These are phyloP conservation scores for Melaleuca alternifolia DNA, from an alignment of 345 rosid species.

Conservation along the genomic window DNA sequence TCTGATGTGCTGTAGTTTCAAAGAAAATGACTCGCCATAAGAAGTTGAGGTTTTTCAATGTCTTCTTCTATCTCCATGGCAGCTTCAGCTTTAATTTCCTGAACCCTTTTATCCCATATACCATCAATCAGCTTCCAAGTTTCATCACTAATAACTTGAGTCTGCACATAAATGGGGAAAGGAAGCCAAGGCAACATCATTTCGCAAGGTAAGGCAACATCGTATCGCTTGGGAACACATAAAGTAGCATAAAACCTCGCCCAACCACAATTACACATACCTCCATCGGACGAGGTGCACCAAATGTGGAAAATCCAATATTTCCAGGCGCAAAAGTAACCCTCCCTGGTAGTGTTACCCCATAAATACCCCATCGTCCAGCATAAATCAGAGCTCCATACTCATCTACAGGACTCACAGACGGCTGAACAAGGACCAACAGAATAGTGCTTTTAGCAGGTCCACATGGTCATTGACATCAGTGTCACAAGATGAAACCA, in stretches of 20 bases:
- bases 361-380: slow-evolving; percentile 93
- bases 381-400: slow-evolving; percentile 83
- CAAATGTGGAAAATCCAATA: slow-evolving; percentile 84
- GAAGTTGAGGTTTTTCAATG: slow-evolving; percentile 62
- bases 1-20: slow-evolving; percentile 11
- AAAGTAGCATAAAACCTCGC: not conserved
- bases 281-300: slow-evolving; percentile 87
- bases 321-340: slow-evolving; percentile 97
- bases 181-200: not conserved
- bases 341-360: slow-evolving; percentile 79
- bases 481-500: not conserved
- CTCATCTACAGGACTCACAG: slow-evolving; percentile 65
- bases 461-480: not conserved
- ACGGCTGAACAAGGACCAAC: slow-evolving; percentile 31
- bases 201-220: not conserved
- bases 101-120: slow-evolving; percentile 66
- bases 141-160: slow-evolving; percentile 61
- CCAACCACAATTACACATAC: slow-evolving; percentile 18
- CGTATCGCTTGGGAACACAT: not conserved
- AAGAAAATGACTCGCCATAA: slow-evolving; percentile 85
- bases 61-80: slow-evolving; percentile 55
- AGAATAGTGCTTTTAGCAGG: not conserved
- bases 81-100: slow-evolving; percentile 62
- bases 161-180: slow-evolving; percentile 31
- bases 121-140: slow-evolving; percentile 85